These are phyloP conservation scores for Cercis canadensis DNA, from an alignment of 306 rosid genomes.

Conservation along the genomic window DNA sequence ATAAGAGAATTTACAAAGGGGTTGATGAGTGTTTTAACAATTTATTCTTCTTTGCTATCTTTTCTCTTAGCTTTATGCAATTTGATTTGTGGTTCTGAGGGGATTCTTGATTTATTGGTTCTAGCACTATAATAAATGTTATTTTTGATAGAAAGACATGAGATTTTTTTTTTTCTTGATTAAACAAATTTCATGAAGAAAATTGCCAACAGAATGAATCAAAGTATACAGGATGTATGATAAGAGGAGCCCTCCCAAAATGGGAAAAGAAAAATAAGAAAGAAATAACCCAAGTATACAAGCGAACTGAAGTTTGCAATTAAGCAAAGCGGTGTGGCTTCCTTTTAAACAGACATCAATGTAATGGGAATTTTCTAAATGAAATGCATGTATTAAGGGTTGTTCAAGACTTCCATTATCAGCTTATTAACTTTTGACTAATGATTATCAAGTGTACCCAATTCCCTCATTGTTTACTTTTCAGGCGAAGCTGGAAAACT, in stretches of 20 bases:
- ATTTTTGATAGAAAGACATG: too few relatives aligned
- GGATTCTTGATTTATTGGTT: too few relatives aligned
- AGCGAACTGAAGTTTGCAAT: constrained; percentile 26
- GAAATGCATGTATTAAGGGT: background rate
- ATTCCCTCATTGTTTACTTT: constrained; percentile 41
- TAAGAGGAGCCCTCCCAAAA: constrained; percentile 4
- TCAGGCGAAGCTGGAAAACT: constrained; percentile 84
- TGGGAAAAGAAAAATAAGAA: background rate
- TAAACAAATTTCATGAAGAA: background rate
- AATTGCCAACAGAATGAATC: background rate
- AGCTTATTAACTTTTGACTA: constrained; percentile 10
- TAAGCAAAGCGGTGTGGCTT: constrained; percentile 8
- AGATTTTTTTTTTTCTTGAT: background rate
- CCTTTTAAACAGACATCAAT: background rate
- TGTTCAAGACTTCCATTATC: constrained; percentile 11
- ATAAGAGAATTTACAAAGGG: too few relatives aligned
- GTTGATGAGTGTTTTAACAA: too few relatives aligned
- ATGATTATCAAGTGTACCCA: constrained; percentile 1
- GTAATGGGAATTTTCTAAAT: too few relatives aligned
- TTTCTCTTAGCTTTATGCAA: too few relatives aligned
- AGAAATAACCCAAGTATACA: background rate
- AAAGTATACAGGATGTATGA: background rate
- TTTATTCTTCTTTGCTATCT: too few relatives aligned
- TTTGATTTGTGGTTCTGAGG: too few relatives aligned
- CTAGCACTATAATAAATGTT: too few relatives aligned